Evolutionary conservation across 257 asterid species (phyloP).

Genomic region (Oldenlandia corymbosa): DNA sequence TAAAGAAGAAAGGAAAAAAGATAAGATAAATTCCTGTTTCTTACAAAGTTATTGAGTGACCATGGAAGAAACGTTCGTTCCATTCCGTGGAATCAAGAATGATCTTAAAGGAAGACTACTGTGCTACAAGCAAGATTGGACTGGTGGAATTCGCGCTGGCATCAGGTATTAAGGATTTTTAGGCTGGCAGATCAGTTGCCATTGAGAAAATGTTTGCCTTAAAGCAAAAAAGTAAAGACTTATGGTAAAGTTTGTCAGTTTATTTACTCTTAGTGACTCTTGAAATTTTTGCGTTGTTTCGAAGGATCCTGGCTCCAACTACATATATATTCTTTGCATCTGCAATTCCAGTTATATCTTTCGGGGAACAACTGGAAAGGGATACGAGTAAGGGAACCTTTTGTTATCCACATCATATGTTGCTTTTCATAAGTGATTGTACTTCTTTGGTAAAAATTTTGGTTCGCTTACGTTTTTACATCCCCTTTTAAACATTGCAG

Average conservation of each 20-base stretch:
- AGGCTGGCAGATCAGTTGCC: not conserved
- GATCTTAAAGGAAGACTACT: constrained; percentile 77
- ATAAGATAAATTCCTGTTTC: constrained; percentile 1
- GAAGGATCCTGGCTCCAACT: constrained; percentile 94
- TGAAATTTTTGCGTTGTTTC: constrained; percentile 10
- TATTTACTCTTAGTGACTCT: not conserved
- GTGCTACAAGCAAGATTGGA: constrained; percentile 94
- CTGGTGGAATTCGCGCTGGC: constrained; percentile 74
- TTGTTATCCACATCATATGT: not conserved
- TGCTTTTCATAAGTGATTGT: not conserved
- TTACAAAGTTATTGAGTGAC: constrained; percentile 17
- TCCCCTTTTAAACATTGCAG: constrained; percentile 28
- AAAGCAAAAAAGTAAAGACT: not conserved
- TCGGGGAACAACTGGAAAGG: constrained; percentile 92
- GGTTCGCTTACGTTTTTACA: not conserved
- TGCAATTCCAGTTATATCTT: constrained; percentile 92
- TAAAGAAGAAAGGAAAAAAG: not conserved
- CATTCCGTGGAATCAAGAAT: constrained; percentile 82
- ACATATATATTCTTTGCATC: constrained; percentile 98
- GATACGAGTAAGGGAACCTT: constrained; percentile 48
- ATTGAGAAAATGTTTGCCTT: constrained; percentile 11
- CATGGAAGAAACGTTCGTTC: constrained; percentile 94
- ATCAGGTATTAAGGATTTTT: constrained; percentile 45
- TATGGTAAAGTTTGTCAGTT: not conserved
- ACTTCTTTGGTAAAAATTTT: not conserved